Evolutionary conservation across 1,284 basidiomycete species (phyloP).

Genomic region (Vanrija sp.): DNA sequence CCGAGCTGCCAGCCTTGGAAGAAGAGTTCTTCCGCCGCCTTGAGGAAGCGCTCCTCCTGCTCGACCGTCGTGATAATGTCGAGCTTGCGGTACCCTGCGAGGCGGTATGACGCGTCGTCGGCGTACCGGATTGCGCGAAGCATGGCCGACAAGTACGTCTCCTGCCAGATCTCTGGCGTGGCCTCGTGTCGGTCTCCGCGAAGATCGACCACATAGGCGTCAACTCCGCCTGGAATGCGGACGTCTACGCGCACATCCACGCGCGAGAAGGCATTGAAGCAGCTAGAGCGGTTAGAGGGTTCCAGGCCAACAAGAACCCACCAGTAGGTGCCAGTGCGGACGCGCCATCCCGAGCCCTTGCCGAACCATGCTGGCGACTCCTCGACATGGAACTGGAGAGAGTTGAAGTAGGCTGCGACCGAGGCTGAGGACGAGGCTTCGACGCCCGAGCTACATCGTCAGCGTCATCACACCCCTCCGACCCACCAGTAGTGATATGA

Average conservation of each 20-base stretch:
- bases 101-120: conserved; percentile 84
- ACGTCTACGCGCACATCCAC: conserved; percentile 97
- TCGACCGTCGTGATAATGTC: conserved; percentile 90
- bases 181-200: conserved; percentile 92
- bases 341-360: conserved; percentile 81
- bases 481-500: conserved; percentile 75
- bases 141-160: conserved; percentile 91
- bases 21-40: conserved; percentile 86
- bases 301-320: conserved; percentile 46
- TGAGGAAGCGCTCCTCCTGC: conserved; percentile 82
- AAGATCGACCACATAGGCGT: conserved; percentile 89
- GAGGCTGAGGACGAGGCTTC: conserved; percentile 97
- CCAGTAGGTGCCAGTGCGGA: conserved; percentile 92
- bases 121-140: conserved; percentile 90
- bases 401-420: conserved; percentile 96
- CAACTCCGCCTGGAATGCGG: conserved; percentile 95
- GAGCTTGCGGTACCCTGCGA: conserved; percentile 91
- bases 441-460: conserved; percentile 69
- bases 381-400: conserved; percentile 90
- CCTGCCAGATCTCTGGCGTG: conserved; percentile 90
- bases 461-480: not conserved
- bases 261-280: conserved; percentile 97
- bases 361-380: conserved; percentile 90
- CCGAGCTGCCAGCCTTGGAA: conserved; percentile 98
- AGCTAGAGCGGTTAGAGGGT: conserved; percentile 53